phyloP scores from a whole-genome alignment of 805 yeast species.

The Tetrapisispora nanseiensis region DNA sequence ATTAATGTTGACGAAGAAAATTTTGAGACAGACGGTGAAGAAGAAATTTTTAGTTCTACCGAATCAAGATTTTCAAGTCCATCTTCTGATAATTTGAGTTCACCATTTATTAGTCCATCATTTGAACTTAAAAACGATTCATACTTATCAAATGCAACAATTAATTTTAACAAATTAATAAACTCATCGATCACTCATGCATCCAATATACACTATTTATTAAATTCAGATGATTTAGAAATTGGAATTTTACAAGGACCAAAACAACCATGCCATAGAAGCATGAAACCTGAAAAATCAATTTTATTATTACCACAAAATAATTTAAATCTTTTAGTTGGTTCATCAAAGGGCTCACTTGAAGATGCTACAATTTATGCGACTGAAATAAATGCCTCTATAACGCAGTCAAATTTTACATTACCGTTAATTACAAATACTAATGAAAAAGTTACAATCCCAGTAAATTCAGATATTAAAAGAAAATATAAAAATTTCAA shows the following conservation, averaged over 20 bases:
- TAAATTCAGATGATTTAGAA: background rate
- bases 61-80: slow-evolving; percentile 19
- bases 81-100: slow-evolving; percentile 9
- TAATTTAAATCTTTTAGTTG: slow-evolving; percentile 20
- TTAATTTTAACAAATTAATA: slow-evolving; percentile 13
- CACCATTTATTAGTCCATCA: background rate
- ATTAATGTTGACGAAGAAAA: background rate
- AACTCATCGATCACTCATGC: slow-evolving; percentile 6
- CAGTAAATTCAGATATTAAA: slow-evolving; percentile 22
- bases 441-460: slow-evolving; percentile 25
- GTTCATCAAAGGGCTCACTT: slow-evolving; percentile 23
- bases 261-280: slow-evolving; percentile 14
- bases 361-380: slow-evolving; percentile 28
- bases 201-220: too few species aligned
- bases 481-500: slow-evolving; percentile 16
- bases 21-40: slow-evolving; percentile 2
- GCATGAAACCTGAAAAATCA: slow-evolving; percentile 13
- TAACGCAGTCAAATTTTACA: slow-evolving; percentile 10
- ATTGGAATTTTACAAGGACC: background rate
- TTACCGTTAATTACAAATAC: slow-evolving; percentile 18
- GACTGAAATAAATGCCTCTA: slow-evolving; percentile 24
- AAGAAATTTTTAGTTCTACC: slow-evolving; percentile 9
- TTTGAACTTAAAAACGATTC: background rate
- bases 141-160: background rate
- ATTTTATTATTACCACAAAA: slow-evolving; percentile 14